Evolutionary conservation across 345 rosid genomes (phyloP), one percentile per base, ranked within the genome.

Genomic region (Eucalyptus grandis): DNA sequence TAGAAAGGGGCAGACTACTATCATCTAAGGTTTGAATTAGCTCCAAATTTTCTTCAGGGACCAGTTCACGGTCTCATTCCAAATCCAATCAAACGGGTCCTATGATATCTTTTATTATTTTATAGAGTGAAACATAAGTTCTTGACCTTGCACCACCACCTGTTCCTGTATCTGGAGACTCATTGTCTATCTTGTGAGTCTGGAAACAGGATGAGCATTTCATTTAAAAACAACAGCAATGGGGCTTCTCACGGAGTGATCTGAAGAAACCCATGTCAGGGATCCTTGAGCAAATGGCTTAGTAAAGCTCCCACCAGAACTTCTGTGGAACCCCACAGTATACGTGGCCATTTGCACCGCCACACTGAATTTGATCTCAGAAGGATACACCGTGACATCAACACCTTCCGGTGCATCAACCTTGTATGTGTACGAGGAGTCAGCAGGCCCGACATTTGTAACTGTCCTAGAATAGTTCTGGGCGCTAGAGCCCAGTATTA

Each of bases 191-290:
- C 50, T 67, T 43, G 37, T 24, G 11, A 54, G 51, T 50, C 83
- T 14, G 54, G 82, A 8, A 60, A 46, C 43, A 49, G 58, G 31
- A 22, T 44, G 80, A 30, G 9, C 62, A 49, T 86, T 26, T 86
- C 88, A 86, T 54, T 53, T 16, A 7, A 82, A 90, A 30, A 47
- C 37, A 26, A 89, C 89, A 10, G 85, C 90, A 62, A 91, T 91
- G 26, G 92, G 91, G 87, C 92, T 91, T 49, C 90, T 67, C 22
- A 89, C 92, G 21, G 88, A n/a, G 56, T 88, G 87, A 77, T 30
- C 31, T 8, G 54, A 44, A 9, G 88, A 86, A 77, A 53, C 15
- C 92, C 91, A 91, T 80, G 86, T 88, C 58, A 89, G 53, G 51
- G 67, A 91, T 30, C 91, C 92, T n/a, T 86, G 92, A 43, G 43